Evolutionary conservation across 345 rosid genomes (phyloP).

Genomic region (Crucihimalaya himalaica): DNA sequence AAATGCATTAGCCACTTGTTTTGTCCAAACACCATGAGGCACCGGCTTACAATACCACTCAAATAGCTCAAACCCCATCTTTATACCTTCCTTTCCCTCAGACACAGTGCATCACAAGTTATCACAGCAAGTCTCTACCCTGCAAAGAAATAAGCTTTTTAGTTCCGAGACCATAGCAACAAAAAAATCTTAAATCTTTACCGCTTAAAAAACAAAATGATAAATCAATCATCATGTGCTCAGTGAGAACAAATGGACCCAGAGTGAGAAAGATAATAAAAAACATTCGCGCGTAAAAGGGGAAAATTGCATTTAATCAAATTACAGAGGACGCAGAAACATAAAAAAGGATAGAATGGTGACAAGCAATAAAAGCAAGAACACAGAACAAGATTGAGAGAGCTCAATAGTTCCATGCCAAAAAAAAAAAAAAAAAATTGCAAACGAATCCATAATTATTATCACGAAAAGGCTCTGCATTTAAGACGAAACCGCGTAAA

Average conservation of each 20-base stretch:
- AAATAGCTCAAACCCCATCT: constrained; percentile 70
- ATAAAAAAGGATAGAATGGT: constrained; percentile 4
- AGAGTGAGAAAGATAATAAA: constrained; percentile 1
- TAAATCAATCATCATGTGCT: neutral
- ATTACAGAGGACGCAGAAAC: neutral
- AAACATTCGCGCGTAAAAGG: constrained; percentile 21
- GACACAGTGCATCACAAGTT: constrained; percentile 26
- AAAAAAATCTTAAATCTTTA: neutral
- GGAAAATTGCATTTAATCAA: neutral
- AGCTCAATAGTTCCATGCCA: neutral
- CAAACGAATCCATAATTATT: neutral
- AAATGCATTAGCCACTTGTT: constrained; percentile 80
- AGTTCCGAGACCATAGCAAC: neutral
- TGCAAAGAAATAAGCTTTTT: constrained; percentile 14
- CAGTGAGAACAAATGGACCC: constrained; percentile 31
- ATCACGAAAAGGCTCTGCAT: neutral
- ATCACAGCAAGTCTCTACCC: constrained; percentile 5
- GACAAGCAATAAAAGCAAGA: constrained; percentile 23
- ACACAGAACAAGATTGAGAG: constrained; percentile 1
- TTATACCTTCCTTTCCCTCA: neutral
- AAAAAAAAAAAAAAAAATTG: neutral
- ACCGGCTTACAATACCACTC: constrained; percentile 87
- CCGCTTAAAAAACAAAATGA: neutral
- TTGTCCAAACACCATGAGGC: constrained; percentile 77
- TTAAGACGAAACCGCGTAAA: constrained; percentile 6